Conservation (phyloP, 371 early-diverging fungal species). For the Rhizopus sp. region DNA sequence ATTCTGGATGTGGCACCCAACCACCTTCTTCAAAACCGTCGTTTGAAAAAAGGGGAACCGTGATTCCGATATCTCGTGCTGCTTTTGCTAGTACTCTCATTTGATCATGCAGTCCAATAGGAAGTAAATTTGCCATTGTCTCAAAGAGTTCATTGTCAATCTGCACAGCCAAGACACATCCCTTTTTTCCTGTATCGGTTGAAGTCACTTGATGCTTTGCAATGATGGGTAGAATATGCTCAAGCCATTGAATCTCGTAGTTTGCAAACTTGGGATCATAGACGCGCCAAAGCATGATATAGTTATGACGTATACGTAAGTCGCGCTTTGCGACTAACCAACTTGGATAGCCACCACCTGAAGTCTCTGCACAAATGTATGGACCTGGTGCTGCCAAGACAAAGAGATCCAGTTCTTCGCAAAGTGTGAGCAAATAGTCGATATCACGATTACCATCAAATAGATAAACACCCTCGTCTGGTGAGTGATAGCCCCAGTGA, state of each 20-base stretch:
- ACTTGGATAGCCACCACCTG: constrained; percentile 83
- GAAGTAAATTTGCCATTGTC: constrained; percentile 57
- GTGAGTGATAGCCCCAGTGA: constrained; percentile 90
- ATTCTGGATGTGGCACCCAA: constrained; percentile 56
- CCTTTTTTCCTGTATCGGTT: constrained; percentile 37
- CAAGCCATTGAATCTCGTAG: constrained; percentile 74
- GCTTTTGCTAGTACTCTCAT: constrained; percentile 78
- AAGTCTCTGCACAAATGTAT: constrained; percentile 88
- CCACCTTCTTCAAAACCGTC: constrained; percentile 77
- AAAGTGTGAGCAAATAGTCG: constrained; percentile 69
- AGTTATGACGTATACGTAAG: constrained; percentile 74
- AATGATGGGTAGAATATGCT: constrained; percentile 74
- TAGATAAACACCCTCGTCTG: constrained; percentile 71
- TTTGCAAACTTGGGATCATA: constrained; percentile 73
- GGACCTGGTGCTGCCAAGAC: constrained; percentile 89
- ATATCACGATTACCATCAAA: constrained; percentile 83
- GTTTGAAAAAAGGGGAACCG: constrained; percentile 83
- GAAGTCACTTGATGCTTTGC: constrained; percentile 79
- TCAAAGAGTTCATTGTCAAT: constrained; percentile 84
- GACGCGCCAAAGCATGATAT: constrained; percentile 63
- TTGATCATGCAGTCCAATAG: constrained; percentile 82
- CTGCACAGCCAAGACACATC: constrained; percentile 79
- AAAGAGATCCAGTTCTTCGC: constrained; percentile 73
- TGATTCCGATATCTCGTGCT: constrained; percentile 76
- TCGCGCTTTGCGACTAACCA: constrained; percentile 83